A percentile compares a stretch with the other conserved stretches of the same genome.
phyloP scores from a whole-genome alignment of 805 yeast genomes.

The Phaffomyces antillensis region DNA sequence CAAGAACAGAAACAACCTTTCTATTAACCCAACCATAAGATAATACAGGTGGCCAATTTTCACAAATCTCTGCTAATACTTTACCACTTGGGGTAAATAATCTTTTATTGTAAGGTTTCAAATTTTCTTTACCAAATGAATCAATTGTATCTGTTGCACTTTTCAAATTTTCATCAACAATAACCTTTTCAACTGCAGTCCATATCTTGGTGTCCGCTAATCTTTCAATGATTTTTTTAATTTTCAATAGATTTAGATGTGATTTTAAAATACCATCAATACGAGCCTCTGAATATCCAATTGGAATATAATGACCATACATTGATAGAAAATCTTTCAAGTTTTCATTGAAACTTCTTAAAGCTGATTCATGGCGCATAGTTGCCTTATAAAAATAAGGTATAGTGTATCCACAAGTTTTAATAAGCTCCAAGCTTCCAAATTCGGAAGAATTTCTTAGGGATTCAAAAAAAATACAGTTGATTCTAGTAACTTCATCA shows the following conservation, averaged over 20 bases:
- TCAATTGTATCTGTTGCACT: conserved; percentile 62
- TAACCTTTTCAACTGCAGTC: conserved; percentile 24
- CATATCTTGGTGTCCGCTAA: conserved; percentile 44
- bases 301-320: conserved; percentile 25
- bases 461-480: conserved; percentile 76
- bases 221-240: conserved; percentile 63
- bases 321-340: conserved; percentile 36
- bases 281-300: conserved; percentile 40
- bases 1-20: conserved; percentile 73
- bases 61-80: conserved; percentile 74
- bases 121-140: conserved; percentile 63
- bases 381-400: conserved; percentile 92
- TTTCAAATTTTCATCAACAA: conserved; percentile 35
- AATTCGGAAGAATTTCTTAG: conserved; percentile 55
- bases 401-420: conserved; percentile 73
- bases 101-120: conserved; percentile 49
- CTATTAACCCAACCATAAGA: conserved; percentile 87
- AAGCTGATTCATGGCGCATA: conserved; percentile 90
- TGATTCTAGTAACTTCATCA: conserved; percentile 86
- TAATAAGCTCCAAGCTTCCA: conserved; percentile 72
- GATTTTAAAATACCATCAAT: conserved; percentile 60
- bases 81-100: conserved; percentile 91
- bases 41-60: conserved; percentile 80
- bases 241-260: conserved; percentile 61
- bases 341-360: conserved; percentile 50